Evolutionary conservation across 495 filamentous ascomycete genomes (phyloP).

Genomic region (Lepraria neglecta): DNA sequence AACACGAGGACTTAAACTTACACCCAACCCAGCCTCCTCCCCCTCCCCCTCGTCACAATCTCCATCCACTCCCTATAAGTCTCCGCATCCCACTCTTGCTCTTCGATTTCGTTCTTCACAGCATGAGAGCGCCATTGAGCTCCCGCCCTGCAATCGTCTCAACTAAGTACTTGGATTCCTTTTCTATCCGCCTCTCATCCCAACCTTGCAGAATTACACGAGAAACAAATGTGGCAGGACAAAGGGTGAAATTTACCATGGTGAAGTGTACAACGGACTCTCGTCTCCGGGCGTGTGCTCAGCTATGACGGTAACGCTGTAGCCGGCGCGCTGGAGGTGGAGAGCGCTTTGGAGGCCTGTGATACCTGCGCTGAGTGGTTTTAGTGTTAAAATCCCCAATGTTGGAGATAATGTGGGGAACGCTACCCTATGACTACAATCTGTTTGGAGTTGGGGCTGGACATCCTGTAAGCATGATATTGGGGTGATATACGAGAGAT

Average conservation of each 20-base stretch:
- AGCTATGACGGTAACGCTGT: conserved; percentile 40
- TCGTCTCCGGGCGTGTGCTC: conserved; percentile 37
- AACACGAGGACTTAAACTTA: background rate
- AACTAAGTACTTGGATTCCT: background rate
- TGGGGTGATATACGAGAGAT: no score
- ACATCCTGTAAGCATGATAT: no score
- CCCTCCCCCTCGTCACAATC: conserved; percentile 23
- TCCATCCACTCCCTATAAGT: conserved; percentile 34
- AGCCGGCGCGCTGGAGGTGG: conserved; percentile 37
- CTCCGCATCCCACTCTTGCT: conserved; percentile 35
- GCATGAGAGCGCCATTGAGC: conserved; percentile 40
- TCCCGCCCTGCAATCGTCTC: conserved; percentile 32
- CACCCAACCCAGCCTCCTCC: conserved; percentile 10
- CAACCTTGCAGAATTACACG: background rate
- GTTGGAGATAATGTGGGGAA: no score
- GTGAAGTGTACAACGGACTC: conserved; percentile 36
- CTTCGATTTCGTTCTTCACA: conserved; percentile 22
- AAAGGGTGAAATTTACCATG: conserved; percentile 29
- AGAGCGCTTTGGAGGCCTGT: conserved; percentile 26
- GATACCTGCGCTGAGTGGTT: no score
- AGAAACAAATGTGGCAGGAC: background rate
- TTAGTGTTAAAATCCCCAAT: no score
- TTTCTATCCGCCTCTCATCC: background rate
- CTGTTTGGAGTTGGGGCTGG: no score
- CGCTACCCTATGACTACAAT: no score